Evolutionary conservation across 2,329 filamentous ascomycete genomes (phyloP).

Genomic region (Colletotrichum eremochloae): DNA sequence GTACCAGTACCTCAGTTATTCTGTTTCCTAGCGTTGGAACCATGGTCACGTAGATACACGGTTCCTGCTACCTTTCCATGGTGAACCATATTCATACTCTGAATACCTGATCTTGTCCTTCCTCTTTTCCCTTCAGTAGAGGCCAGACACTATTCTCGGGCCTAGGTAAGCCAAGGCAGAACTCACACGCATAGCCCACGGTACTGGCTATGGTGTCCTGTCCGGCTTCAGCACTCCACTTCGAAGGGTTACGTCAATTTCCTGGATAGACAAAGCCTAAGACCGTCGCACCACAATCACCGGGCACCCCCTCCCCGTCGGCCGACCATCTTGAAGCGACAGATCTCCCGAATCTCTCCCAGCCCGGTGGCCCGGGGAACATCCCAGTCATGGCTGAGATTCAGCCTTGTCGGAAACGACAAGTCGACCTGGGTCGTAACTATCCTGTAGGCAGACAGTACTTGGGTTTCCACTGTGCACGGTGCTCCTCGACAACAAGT

Average conservation of each 20-base stretch:
- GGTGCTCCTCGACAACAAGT: not conserved
- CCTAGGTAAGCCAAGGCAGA: constrained; percentile 11
- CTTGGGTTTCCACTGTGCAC: not conserved
- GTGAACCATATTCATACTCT: not conserved
- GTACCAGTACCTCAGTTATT: no score
- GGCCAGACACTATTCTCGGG: not conserved
- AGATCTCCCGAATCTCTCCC: constrained; percentile 30
- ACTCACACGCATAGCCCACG: constrained; percentile 25
- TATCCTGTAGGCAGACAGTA: constrained; percentile 13
- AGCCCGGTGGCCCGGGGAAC: constrained; percentile 8
- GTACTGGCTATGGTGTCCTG: not conserved
- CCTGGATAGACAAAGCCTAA: constrained; percentile 27
- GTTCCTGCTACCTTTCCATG: constrained; percentile 3
- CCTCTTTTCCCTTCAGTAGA: not conserved
- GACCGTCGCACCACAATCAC: constrained; percentile 30
- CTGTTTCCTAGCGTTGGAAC: not conserved
- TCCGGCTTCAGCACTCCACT: constrained; percentile 25
- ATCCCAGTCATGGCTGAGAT: constrained; percentile 22
- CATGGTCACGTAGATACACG: constrained; percentile 3
- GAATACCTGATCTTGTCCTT: not conserved
- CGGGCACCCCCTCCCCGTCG: constrained; percentile 11
- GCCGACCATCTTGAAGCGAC: constrained; percentile 21
- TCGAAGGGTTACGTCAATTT: not conserved
- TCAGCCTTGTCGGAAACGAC: constrained; percentile 36
- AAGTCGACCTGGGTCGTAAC: not conserved